Base-by-base conservation (phyloP, 2,329 filamentous ascomycete genomes). In the Venturia pyrina region DNA sequence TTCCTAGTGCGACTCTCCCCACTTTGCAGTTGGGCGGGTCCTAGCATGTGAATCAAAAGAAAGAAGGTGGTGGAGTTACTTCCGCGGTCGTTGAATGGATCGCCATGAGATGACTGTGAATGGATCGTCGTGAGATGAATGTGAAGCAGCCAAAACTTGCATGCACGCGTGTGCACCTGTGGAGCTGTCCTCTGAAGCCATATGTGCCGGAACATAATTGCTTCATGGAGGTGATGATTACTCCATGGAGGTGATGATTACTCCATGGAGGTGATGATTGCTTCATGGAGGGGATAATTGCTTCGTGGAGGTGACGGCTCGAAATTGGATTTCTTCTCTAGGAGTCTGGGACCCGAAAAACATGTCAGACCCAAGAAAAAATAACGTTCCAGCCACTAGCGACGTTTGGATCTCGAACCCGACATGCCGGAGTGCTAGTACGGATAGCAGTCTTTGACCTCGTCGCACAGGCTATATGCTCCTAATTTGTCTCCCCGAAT, bases 231-330 rank as follows among this genome's bases (percentile, higher is more conserved):
- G n/a, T n/a, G n/a, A n/a, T n/a, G n/a, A n/a, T n/a, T n/a, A n/a
- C n/a, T n/a, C n/a, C n/a, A n/a, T n/a, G n/a, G n/a, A n/a, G n/a
- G n/a, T n/a, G n/a, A n/a, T n/a, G n/a, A n/a, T n/a, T n/a, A n/a
- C n/a, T n/a, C n/a, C n/a, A n/a, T n/a, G n/a, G n/a, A n/a, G n/a
- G n/a, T n/a, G n/a, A 56, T 59, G 37, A 59, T 59, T 59, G 53
- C 53, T 59, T 59, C 53, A 15, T 37, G 11, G n/a, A n/a, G n/a
- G n/a, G n/a, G n/a, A 56, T 59, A 59, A 59, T 59, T 59, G 53
- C 53, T 59, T 59, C 53, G 28, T 37, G 11, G 50, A 21, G 32
- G 50, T n/a, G 48, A 28, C 48, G 48, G 50, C 24, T 56, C 15
- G 17, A 28, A 28, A 13, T 28, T 11, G 15, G 48, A 11, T 34